phyloP scores from a whole-genome alignment of 306 rosid species.

The Quercus agrifolia region DNA sequence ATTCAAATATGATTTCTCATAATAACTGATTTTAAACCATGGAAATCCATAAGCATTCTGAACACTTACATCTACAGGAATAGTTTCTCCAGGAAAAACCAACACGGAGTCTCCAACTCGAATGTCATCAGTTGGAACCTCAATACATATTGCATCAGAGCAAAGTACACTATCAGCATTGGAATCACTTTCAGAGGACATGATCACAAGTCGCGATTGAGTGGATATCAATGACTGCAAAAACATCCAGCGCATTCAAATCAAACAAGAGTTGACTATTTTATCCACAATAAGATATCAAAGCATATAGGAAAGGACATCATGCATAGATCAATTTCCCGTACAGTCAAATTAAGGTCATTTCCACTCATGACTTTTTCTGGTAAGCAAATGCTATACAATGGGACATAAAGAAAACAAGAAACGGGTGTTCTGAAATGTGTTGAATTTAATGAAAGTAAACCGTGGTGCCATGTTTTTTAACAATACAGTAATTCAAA shows the following conservation, averaged over 20 bases:
- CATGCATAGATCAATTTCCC: not conserved
- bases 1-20: not conserved
- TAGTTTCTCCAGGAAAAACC: slow-evolving; percentile 95
- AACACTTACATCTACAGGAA: slow-evolving; percentile 87
- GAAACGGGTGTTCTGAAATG: not conserved
- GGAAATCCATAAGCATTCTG: slow-evolving; percentile 19
- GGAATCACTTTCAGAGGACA: slow-evolving; percentile 65
- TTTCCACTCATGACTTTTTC: not conserved
- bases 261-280: slow-evolving; percentile 21
- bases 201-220: slow-evolving; percentile 83
- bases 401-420: not conserved
- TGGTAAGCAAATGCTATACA: not conserved
- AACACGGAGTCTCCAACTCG: slow-evolving; percentile 90
- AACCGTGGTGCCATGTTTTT: not conserved
- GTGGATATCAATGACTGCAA: slow-evolving; percentile 91
- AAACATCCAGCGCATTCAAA: slow-evolving; percentile 31
- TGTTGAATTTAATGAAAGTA: not conserved
- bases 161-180: slow-evolving; percentile 60
- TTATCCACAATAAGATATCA: slow-evolving; percentile 13
- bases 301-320: not conserved
- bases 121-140: slow-evolving; percentile 91
- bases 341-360: not conserved
- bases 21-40: not conserved
- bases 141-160: slow-evolving; percentile 71
- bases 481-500: not conserved